Evolutionary conservation across 1,284 basidiomycete genomes (phyloP).

Genomic region (Cryptococcus amylolentus): DNA sequence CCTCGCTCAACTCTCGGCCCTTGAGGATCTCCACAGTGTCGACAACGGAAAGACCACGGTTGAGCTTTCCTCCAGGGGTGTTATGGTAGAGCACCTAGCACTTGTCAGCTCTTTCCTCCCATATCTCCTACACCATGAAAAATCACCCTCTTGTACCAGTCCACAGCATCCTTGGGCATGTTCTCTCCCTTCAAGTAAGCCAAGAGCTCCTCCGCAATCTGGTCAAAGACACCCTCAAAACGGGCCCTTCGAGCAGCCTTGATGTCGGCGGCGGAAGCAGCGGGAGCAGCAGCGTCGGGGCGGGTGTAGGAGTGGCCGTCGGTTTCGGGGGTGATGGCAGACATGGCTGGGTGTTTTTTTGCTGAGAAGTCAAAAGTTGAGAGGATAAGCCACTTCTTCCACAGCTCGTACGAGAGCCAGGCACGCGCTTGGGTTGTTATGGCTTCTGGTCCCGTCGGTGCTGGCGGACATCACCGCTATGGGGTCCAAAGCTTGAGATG

Average conservation of each 20-base stretch:
- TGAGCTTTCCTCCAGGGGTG: conserved; percentile 91
- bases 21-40: conserved; percentile 89
- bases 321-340: conserved; percentile 10
- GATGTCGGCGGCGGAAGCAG: conserved; percentile 4
- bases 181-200: conserved; percentile 62
- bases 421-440: too few species aligned
- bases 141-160: conserved; percentile 73
- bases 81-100: conserved; percentile 86
- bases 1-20: conserved; percentile 59
- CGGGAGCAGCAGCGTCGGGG: conserved; percentile 8
- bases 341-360: background rate
- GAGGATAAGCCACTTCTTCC: too few species aligned
- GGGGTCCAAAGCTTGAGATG: too few species aligned
- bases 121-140: background rate
- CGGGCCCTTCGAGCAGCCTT: conserved; percentile 37
- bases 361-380: too few species aligned
- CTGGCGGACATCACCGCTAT: too few species aligned
- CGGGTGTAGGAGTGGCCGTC: conserved; percentile 19
- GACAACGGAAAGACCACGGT: conserved; percentile 90
- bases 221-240: conserved; percentile 54
- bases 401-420: too few species aligned
- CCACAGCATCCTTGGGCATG: conserved; percentile 76
- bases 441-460: too few species aligned
- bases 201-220: conserved; percentile 58
- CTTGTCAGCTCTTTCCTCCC: background rate